Conservation (phyloP, 495 filamentous ascomycete species). For the Tuber umbilicatum region DNA sequence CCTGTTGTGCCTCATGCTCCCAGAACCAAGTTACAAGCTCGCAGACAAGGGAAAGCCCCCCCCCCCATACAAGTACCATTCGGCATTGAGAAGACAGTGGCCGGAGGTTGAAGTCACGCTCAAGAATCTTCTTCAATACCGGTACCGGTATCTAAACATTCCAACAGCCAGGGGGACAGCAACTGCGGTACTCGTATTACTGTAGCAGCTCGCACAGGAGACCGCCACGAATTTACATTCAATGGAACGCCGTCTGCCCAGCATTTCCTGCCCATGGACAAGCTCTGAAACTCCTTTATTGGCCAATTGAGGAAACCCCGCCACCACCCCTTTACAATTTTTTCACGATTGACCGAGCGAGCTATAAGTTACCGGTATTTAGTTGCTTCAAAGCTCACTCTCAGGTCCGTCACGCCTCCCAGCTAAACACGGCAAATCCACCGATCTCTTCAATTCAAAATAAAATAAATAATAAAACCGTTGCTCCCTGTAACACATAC, state of each 20-base stretch:
- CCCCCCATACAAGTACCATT: too few species aligned
- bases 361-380: too few species aligned
- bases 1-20: background rate
- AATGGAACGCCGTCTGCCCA: background rate
- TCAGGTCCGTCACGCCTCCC: background rate
- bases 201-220: background rate
- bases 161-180: background rate
- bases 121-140: background rate
- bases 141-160: background rate
- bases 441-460: background rate
- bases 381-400: background rate
- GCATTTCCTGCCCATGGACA: background rate
- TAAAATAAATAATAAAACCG: background rate
- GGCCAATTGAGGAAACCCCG: background rate
- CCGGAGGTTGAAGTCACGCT: background rate
- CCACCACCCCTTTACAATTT: background rate
- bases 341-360: background rate
- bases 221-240: background rate
- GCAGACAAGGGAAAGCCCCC: too few species aligned
- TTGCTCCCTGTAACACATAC: background rate
- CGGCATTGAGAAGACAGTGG: background rate
- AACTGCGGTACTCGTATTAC: background rate
- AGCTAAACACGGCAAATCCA: background rate
- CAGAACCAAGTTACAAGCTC: background rate
- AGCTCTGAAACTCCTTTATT: background rate